Evolutionary conservation across 257 asterid species (phyloP).

Genomic region (Petunia axillaris): DNA sequence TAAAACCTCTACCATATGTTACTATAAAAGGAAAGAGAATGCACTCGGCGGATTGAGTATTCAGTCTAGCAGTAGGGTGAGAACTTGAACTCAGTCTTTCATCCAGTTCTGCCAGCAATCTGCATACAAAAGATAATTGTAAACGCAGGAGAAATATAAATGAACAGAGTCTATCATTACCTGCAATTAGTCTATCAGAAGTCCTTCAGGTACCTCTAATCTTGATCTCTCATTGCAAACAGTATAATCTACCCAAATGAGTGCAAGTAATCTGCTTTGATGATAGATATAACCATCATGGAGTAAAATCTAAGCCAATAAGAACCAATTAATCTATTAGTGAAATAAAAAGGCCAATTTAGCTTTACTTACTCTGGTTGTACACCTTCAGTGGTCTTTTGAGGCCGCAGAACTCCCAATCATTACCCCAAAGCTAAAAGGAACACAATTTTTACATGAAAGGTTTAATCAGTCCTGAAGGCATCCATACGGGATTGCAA

Average conservation of each 20-base stretch:
- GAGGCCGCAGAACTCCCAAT: slow-evolving; percentile 69
- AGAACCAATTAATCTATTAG: background rate
- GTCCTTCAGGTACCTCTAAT: slow-evolving; percentile 78
- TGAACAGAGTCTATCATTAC: slow-evolving; percentile 29
- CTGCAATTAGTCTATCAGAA: slow-evolving; percentile 73
- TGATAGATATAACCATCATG: background rate
- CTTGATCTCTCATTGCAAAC: slow-evolving; percentile 62
- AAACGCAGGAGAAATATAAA: background rate
- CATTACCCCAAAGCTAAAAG: slow-evolving; percentile 50
- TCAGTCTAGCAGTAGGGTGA: slow-evolving; percentile 62
- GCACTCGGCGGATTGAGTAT: slow-evolving; percentile 52
- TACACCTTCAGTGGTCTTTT: slow-evolving; percentile 81
- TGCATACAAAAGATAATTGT: slow-evolving; percentile 29
- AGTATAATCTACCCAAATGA: slow-evolving; percentile 52
- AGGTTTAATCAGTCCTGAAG: slow-evolving; percentile 88
- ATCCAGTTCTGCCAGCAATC: slow-evolving; percentile 73
- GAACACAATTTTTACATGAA: slow-evolving; percentile 84
- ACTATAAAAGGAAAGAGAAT: slow-evolving; percentile 30
- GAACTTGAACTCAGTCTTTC: slow-evolving; percentile 70
- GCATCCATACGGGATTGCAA: slow-evolving; percentile 95
- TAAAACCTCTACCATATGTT: slow-evolving; percentile 48
- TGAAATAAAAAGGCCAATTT: background rate
- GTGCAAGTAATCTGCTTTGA: background rate
- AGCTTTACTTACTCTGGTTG: slow-evolving; percentile 77
- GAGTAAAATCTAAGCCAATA: background rate